Base-by-base conservation (phyloP, 306 rosid genomes). In the Hippophae tibetana region DNA sequence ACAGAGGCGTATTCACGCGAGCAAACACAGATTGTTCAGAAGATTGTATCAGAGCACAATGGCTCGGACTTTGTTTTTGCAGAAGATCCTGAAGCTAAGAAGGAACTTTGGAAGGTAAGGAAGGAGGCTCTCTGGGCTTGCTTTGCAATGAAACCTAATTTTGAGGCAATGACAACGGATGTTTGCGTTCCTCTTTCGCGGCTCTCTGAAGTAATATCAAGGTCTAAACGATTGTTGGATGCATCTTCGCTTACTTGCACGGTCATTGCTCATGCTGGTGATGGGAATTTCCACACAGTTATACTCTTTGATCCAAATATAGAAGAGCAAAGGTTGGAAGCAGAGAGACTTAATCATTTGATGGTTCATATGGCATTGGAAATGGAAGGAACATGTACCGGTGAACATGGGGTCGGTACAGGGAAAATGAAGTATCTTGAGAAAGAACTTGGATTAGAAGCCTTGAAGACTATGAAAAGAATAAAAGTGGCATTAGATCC, bases 381-480 rank as follows among this genome's bases (percentile, higher is more conserved):
- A 62, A 66, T 92, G 84, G 98, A 92, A 78, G 98, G 98, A 78
- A 90, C 96, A 13, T 90, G 98, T 70, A 85, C 96, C 0, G 98
- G 98, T 8, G 98, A 90, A 65, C 98, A 90, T 65, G 98, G 98
- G 48, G 96, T 87, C 55, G 96, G 98, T 61, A 90, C 96, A 1
- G 98, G 98, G 65, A 90, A 90, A 79, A 75, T 87, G 89, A 90
- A 90, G 98, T 90, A 90, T 70, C 95, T 90, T 60, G 96, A 90
- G 66, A 74, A 90, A 73, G 96, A 90, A 78, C 85, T 85, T 2
- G 96, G 98, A 62, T 60, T 49, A 63, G 96, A 87, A 74, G 92
- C 93, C 60, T 61, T 87, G 86, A 80, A 64, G 82, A 85, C 89
- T 25, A 87, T 85, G 95, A 92, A 83, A 68, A 86, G 76, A 71